Evolutionary conservation across 768 basidiomycete genomes (phyloP).

Genomic region (Auriscalpium orientale): DNA sequence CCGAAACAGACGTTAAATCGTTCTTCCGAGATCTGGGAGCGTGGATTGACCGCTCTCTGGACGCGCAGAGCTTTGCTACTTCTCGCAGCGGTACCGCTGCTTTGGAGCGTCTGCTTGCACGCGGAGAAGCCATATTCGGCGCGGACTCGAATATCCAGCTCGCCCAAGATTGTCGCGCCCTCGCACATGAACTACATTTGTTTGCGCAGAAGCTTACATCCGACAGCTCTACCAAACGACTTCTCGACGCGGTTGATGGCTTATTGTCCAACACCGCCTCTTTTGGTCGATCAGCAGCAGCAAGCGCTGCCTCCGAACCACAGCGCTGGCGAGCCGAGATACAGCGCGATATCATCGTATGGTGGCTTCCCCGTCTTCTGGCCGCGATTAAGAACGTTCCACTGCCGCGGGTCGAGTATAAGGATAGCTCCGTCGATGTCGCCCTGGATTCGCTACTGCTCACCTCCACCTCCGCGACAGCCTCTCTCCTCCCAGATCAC

Average conservation of each 20-base stretch:
- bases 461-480: constrained; percentile 5
- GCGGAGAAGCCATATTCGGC: constrained; percentile 7
- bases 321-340: constrained; percentile 7
- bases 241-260: constrained; percentile 11
- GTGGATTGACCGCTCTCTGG: constrained; percentile 17
- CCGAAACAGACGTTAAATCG: background rate
- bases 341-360: constrained; percentile 10
- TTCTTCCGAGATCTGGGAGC: constrained; percentile 9
- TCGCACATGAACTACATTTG: constrained; percentile 12
- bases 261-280: constrained; percentile 1
- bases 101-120: constrained; percentile 14
- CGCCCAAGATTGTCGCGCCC: constrained; percentile 6
- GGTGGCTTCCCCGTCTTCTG: constrained; percentile 21
- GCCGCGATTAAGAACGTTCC: constrained; percentile 17
- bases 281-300: background rate
- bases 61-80: constrained; percentile 9
- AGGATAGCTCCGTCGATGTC: constrained; percentile 9
- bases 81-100: constrained; percentile 8
- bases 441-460: constrained; percentile 20
- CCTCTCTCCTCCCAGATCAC: constrained; percentile 20
- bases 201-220: constrained; percentile 9
- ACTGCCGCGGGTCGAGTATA: constrained; percentile 23
- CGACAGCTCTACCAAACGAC: constrained; percentile 14
- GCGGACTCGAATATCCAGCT: constrained; percentile 2
- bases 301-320: background rate